Conservation (phyloP, 2,329 filamentous ascomycete species). For the Falciphora oryzae region DNA sequence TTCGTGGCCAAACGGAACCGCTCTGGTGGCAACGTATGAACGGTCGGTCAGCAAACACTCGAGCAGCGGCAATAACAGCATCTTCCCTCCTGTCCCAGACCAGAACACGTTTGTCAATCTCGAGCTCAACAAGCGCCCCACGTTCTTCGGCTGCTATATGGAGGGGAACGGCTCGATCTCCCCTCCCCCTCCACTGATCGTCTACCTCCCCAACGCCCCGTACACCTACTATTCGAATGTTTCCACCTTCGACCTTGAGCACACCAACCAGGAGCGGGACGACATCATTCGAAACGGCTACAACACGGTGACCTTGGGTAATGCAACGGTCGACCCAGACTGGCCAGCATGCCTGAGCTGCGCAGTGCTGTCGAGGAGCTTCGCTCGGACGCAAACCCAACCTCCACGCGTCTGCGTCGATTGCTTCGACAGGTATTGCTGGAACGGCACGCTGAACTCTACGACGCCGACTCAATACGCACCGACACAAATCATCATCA, state of each 20-base stretch:
- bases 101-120: slow-evolving; percentile 50
- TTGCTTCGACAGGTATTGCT: slow-evolving; percentile 85
- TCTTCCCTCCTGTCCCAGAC: slow-evolving; percentile 54
- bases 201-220: slow-evolving; percentile 79
- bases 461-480: no score
- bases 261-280: slow-evolving; percentile 63
- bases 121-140: slow-evolving; percentile 53
- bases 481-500: no score
- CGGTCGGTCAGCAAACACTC: slow-evolving; percentile 41
- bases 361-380: slow-evolving; percentile 72
- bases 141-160: slow-evolving; percentile 57
- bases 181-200: slow-evolving; percentile 27
- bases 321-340: slow-evolving; percentile 63
- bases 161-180: slow-evolving; percentile 20
- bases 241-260: slow-evolving; percentile 66
- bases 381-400: slow-evolving; percentile 61
- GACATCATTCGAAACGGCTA: slow-evolving; percentile 82
- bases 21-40: slow-evolving; percentile 51
- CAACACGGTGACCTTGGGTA: slow-evolving; percentile 75
- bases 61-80: slow-evolving; percentile 44
- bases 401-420: slow-evolving; percentile 65
- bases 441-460: slow-evolving; percentile 64
- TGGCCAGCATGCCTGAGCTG: slow-evolving; percentile 87
- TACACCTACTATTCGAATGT: slow-evolving; percentile 74
- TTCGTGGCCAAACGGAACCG: slow-evolving; percentile 56